Evolutionary conservation across 2,329 filamentous ascomycete genomes (phyloP).

Genomic region (Cercospora nicotianae): DNA sequence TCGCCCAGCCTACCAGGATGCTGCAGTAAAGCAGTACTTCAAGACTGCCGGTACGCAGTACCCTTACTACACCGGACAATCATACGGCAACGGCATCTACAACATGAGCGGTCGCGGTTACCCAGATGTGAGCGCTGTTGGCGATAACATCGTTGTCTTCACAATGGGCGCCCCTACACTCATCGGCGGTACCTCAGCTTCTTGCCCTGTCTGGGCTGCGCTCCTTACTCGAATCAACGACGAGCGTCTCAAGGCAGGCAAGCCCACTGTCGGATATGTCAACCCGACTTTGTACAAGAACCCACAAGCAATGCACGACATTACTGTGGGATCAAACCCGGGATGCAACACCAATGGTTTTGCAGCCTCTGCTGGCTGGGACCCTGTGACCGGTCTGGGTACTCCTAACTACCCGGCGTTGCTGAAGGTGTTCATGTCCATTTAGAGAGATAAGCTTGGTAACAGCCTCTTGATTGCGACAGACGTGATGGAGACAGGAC

Average conservation of each 20-base stretch:
- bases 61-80: conserved; percentile 46
- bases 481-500: background rate
- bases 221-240: conserved; percentile 36
- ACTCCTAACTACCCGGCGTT: conserved; percentile 28
- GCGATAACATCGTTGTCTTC: conserved; percentile 33
- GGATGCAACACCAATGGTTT: conserved; percentile 38
- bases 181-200: conserved; percentile 34
- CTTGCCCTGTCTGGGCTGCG: conserved; percentile 30
- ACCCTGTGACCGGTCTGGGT: conserved; percentile 30
- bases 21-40: conserved; percentile 43
- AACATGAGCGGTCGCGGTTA: conserved; percentile 37
- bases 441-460: background rate
- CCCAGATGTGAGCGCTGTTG: conserved; percentile 45
- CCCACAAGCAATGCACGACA: conserved; percentile 39
- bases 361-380: conserved; percentile 34
- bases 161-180: conserved; percentile 25
- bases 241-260: conserved; percentile 31
- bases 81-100: conserved; percentile 51
- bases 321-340: conserved; percentile 39
- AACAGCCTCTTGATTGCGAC: background rate
- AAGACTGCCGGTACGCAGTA: conserved; percentile 31
- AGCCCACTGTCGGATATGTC: conserved; percentile 35
- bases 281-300: conserved; percentile 45
- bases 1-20: conserved; percentile 40
- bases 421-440: conserved; percentile 26